phyloP scores from a whole-genome alignment of 1,139 yeast species.

The Yamadazyma sp. region DNA sequence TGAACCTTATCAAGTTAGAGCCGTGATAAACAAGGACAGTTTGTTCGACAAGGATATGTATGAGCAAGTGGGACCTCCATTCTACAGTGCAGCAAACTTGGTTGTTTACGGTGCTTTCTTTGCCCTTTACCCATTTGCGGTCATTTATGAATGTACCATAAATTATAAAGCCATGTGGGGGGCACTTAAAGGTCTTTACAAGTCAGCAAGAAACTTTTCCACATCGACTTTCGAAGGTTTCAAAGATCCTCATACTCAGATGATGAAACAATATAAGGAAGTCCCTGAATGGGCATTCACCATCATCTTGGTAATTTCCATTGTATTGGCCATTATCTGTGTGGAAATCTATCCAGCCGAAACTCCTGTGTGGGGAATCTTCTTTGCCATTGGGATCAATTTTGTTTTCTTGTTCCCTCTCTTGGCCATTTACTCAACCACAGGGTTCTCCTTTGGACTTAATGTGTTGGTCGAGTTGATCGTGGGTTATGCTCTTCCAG shows the following conservation, averaged over 20 bases:
- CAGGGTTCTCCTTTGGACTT: slow-evolving; percentile 53
- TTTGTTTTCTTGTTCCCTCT: slow-evolving; percentile 55
- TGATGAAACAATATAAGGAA: slow-evolving; percentile 56
- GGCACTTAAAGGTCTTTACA: slow-evolving; percentile 17
- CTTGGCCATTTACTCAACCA: slow-evolving; percentile 48
- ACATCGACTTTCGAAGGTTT: slow-evolving; percentile 49
- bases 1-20: slow-evolving; percentile 27
- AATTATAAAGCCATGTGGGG: slow-evolving; percentile 42
- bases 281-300: slow-evolving; percentile 65
- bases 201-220: slow-evolving; percentile 31
- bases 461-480: slow-evolving; percentile 61
- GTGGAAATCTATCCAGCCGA: slow-evolving; percentile 45
- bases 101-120: slow-evolving; percentile 41
- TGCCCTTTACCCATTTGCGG: slow-evolving; percentile 41
- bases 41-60: slow-evolving; percentile 36
- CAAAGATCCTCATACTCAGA: slow-evolving; percentile 54
- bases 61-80: slow-evolving; percentile 52
- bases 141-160: slow-evolving; percentile 33
- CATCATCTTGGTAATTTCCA: slow-evolving; percentile 42
- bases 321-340: slow-evolving; percentile 48
- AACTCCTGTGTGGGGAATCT: slow-evolving; percentile 57
- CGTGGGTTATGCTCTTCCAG: slow-evolving; percentile 63
- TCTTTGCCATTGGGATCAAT: slow-evolving; percentile 54
- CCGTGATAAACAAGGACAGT: slow-evolving; percentile 28
- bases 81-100: slow-evolving; percentile 53